These are phyloP conservation scores for Penicillium sclerotiorum DNA, from an alignment of 2,329 filamentous ascomycete species.

Conservation along the genomic window DNA sequence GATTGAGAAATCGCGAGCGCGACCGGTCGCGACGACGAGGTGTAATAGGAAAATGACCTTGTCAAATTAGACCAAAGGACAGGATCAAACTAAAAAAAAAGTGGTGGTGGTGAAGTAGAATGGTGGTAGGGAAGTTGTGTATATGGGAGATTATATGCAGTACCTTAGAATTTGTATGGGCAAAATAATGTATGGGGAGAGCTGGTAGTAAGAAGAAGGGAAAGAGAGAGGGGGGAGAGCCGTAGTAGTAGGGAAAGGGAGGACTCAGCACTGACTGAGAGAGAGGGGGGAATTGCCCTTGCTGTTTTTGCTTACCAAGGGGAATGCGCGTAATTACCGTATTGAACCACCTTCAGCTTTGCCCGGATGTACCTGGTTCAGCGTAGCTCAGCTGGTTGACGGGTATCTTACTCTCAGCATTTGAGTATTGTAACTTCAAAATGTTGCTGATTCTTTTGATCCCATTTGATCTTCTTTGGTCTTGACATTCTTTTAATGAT, in stretches of 20 bases:
- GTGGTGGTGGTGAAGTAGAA: conserved; percentile 30
- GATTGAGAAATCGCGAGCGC: conserved; percentile 15
- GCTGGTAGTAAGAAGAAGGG: conserved; percentile 36
- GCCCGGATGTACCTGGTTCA: no score
- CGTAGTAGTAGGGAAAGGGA: conserved; percentile 37
- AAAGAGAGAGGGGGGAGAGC: conserved; percentile 35
- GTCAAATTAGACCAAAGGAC: conserved; percentile 11
- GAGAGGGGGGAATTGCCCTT: conserved; percentile 30
- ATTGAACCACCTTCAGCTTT: neutral
- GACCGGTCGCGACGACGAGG: conserved; percentile 13
- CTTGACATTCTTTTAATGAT: no score
- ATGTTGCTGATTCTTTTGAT: no score
- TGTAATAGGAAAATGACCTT: conserved; percentile 12
- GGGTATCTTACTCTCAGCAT: no score
- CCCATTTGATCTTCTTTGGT: no score
- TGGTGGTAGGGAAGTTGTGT: conserved; percentile 31
- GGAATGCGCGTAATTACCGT: conserved; percentile 21
- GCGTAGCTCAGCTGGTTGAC: no score
- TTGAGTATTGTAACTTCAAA: no score
- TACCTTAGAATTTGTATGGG: conserved; percentile 42
- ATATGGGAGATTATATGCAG: conserved; percentile 36
- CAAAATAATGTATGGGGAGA: conserved; percentile 33
- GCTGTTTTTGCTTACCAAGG: conserved; percentile 30
- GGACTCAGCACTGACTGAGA: no score
- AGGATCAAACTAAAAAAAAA: conserved; percentile 16